Conservation (phyloP, 2,329 filamentous ascomycete species). For the Diaporthe humulicola region DNA sequence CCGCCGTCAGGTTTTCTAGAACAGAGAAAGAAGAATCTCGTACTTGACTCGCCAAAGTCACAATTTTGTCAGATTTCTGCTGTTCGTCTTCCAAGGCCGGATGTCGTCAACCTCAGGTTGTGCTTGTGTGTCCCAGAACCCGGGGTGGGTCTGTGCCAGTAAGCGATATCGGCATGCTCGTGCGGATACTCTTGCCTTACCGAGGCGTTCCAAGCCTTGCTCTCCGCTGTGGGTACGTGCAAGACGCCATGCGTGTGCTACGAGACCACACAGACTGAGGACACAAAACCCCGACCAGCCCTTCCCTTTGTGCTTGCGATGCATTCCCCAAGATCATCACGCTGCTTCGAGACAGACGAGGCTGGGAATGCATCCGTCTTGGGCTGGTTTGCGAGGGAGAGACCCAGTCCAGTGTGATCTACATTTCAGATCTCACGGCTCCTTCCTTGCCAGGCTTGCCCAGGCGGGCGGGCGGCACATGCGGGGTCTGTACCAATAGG, state of each 20-base stretch:
- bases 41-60: slow-evolving; percentile 24
- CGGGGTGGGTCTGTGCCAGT: slow-evolving; percentile 29
- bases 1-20: not conserved
- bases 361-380: slow-evolving; percentile 28
- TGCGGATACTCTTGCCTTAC: slow-evolving; percentile 19
- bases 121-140: not conserved
- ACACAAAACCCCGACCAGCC: not conserved
- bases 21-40: not conserved
- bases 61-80: not conserved
- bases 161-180: slow-evolving; percentile 35
- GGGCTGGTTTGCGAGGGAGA: slow-evolving; percentile 29
- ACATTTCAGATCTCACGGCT: slow-evolving; percentile 24
- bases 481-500: slow-evolving; percentile 4
- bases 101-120: slow-evolving; percentile 15
- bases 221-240: slow-evolving; percentile 2
- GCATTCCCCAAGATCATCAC: slow-evolving; percentile 9
- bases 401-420: slow-evolving; percentile 27
- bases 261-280: slow-evolving; percentile 4
- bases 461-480: slow-evolving; percentile 1
- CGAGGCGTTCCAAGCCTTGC: slow-evolving; percentile 12
- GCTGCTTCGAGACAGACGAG: slow-evolving; percentile 28
- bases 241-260: not conserved
- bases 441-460: slow-evolving; percentile 20
- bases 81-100: slow-evolving; percentile 1
- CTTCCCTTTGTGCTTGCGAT: not conserved